Evolutionary conservation across 345 rosid genomes (phyloP), one percentile per base, ranked within the genome.

Genomic region (Euphorbia lathyris): DNA sequence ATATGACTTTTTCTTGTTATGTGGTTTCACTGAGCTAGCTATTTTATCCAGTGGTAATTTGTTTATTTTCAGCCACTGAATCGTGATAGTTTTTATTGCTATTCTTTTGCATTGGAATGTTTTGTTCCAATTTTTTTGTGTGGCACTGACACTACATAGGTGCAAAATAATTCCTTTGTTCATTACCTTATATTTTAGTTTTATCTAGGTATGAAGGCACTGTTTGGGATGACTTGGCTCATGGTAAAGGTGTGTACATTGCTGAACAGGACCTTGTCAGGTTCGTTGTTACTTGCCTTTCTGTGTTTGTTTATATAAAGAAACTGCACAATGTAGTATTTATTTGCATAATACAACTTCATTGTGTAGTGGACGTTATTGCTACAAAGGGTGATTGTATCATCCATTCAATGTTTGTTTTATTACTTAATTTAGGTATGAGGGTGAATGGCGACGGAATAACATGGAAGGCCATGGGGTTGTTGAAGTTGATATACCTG

Each of bases 371-470:
- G 42, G 17, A 26, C 19, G 4, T n/a, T 9, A 66, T 51, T 32
- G 29, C 59, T 4, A 26, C 38, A 65, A 45, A 20, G 22, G n/a
- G 25, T 20, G 25, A 51, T 51, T n/a, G 19, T 6, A 51, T 51
- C 9, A 19, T 51, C n/a, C 9, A 19, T 25, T 20, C 25, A 1
- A 3, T n/a, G 26, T 55, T 55, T 23, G 27, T 55, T 48, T 48
- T 55, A 55, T 23, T 55, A 7, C 52, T 70, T 67, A 51, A 32
- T 51, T 23, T 78, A 93, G 97, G 84, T 93, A 93, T 77, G 98
- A 90, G 85, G 98, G 98, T 78, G 98, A 90, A 82, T 93, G 98
- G 98, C 87, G 89, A 68, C 91, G 83, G 74, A 93, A 93, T 63
- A 76, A 85, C 62, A 84, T 85, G 91, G 97, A 89, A 48, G 96